Conservation (phyloP, 148 eudicot species). For the Suaeda aralocaspica region DNA sequence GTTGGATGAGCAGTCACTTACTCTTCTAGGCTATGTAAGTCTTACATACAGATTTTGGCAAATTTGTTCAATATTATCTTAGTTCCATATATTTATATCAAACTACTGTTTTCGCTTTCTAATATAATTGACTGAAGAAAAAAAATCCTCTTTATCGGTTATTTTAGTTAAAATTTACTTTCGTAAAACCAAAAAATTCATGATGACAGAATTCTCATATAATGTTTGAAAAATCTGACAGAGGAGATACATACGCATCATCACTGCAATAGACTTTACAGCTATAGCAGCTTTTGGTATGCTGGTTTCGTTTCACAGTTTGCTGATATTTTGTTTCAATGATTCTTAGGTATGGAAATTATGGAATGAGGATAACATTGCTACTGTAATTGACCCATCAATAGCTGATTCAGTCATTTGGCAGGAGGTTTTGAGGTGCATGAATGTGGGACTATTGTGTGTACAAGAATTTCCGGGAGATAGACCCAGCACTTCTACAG, state of each 20-base stretch:
- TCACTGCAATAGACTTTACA: no score
- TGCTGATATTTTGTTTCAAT: not conserved
- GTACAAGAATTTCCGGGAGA: constrained; percentile 27
- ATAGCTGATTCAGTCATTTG: constrained; percentile 14
- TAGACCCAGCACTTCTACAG: constrained; percentile 25
- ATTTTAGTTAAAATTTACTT: no score
- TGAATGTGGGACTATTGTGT: constrained; percentile 29
- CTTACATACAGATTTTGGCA: no score
- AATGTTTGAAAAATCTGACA: no score
- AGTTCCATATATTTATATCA: no score
- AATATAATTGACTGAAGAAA: not conserved
- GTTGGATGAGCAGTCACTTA: constrained; percentile 29
- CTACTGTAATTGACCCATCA: constrained; percentile 23
- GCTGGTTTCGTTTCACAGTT: no score
- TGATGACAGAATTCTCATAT: no score
- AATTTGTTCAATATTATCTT: no score
- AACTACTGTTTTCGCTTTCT: not conserved
- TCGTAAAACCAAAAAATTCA: no score
- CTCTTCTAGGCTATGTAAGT: constrained; percentile 33
- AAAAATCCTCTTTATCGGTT: no score
- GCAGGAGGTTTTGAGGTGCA: constrained; percentile 23
- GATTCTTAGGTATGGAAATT: constrained; percentile 25
- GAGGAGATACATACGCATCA: no score
- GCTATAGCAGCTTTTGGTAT: no score
- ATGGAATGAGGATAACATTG: constrained; percentile 24